Evolutionary conservation across 352 stramenopile species (phyloP), one percentile per base, ranked within the genome.

Genomic region (Globisporangium cystogenes): DNA sequence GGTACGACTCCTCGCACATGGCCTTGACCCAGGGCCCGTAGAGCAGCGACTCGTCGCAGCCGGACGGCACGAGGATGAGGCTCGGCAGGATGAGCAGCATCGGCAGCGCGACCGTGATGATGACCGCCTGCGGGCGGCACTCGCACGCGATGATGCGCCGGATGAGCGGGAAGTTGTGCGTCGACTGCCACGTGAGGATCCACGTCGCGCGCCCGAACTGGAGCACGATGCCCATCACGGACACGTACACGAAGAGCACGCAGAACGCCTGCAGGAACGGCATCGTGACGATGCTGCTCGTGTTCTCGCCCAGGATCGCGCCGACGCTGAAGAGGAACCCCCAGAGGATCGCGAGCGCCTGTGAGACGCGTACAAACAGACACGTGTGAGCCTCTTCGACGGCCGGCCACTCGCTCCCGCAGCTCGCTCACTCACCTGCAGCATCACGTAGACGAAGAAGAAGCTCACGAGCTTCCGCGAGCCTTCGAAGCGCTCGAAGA

Each of bases 181-280:
- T 71, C 37, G 84, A 95, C 51, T 95, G 84, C 84, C 84, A 95
- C 53, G 80, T 93, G 50, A 95, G 71, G 60, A 95, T 95, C 84
- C 84, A 95, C 35, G 75, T 93, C 18, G 84, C 81, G 18, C 84
- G 82, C 10, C 82, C 84, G 46, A 95, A 90, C 26, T 82, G 86
- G 35, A 95, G 56, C 48, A 93, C 71, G 41, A 95, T 92, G 29
- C 76, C 76, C 67, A 95, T 95, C 10, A 91, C 84, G 1, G 82
- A 88, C 26, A 74, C 79, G 59, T 93, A 87, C n/a, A 89, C 76
- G 12, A 90, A 62, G 1, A 95, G 63, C 39, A 93, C 80, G 48
- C 81, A 95, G 4, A 84, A 63, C 1, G 76, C 82, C 62, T 92
- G 82, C 4, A 71, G 31, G 41, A 85, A 82, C 11, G 80, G 76